Conservation (phyloP, 306 rosid genomes). For the Vigna mungo region DNA sequence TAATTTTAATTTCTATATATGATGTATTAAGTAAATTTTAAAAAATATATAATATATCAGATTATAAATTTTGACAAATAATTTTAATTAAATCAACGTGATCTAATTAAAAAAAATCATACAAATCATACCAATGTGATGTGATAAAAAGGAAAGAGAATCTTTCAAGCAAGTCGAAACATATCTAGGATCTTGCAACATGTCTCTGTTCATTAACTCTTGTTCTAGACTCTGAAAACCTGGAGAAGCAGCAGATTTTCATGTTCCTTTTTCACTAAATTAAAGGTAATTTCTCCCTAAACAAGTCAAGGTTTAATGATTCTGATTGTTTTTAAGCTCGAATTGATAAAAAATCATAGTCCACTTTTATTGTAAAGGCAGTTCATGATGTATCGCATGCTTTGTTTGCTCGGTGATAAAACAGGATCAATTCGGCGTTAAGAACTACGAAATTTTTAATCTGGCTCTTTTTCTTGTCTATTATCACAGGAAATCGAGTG, state of each 20-base stretch:
- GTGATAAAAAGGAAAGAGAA: conserved; percentile 38
- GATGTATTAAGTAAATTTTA: no score
- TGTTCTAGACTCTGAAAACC: background rate
- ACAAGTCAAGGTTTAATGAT: conserved; percentile 4
- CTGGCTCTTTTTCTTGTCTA: background rate
- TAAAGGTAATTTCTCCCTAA: conserved; percentile 43
- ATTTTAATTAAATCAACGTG: no score
- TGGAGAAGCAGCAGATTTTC: conserved; percentile 28
- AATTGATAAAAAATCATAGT: background rate
- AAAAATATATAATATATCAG: no score
- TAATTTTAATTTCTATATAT: no score
- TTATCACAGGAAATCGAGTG: conserved; percentile 15
- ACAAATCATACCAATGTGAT: no score
- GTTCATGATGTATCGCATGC: background rate
- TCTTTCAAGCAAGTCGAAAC: conserved; percentile 35
- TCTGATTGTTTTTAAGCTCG: background rate
- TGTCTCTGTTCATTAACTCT: background rate
- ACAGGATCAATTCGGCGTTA: background rate
- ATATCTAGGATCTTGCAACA: background rate
- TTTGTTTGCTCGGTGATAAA: background rate
- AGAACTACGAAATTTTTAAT: background rate
- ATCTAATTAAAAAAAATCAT: no score
- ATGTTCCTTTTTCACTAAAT: conserved; percentile 30
- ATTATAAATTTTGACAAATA: no score
- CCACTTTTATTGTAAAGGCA: background rate